Evolutionary conservation across 805 yeast genomes (phyloP).

Genomic region (Yamadazyma laniorum): DNA sequence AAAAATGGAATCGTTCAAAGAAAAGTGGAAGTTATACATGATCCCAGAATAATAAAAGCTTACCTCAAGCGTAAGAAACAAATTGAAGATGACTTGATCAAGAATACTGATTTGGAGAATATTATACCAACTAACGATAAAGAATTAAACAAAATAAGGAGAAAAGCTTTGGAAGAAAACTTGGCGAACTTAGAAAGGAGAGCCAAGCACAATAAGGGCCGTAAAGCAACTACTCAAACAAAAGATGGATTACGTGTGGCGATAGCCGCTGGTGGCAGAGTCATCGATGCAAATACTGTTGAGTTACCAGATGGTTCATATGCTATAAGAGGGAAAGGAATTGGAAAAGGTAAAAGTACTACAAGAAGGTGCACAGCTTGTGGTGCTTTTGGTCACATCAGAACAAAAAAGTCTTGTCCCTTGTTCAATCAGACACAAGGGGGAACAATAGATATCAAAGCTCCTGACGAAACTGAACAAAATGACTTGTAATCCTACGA

Average conservation of each 20-base stretch:
- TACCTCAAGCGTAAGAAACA: slow-evolving; percentile 71
- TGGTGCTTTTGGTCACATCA: slow-evolving; percentile 92
- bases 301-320: slow-evolving; percentile 43
- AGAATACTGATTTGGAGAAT: slow-evolving; percentile 68
- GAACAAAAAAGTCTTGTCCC: slow-evolving; percentile 91
- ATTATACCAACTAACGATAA: slow-evolving; percentile 77
- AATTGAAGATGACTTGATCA: slow-evolving; percentile 51
- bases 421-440: slow-evolving; percentile 46
- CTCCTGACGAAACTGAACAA: not conserved
- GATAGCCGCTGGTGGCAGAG: slow-evolving; percentile 42
- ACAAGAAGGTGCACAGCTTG: slow-evolving; percentile 90
- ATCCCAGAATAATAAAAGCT: slow-evolving; percentile 83
- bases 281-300: slow-evolving; percentile 43
- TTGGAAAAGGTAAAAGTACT: slow-evolving; percentile 68
- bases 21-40: slow-evolving; percentile 71
- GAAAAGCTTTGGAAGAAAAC: slow-evolving; percentile 76
- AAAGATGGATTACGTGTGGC: slow-evolving; percentile 38
- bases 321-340: slow-evolving; percentile 61
- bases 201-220: slow-evolving; percentile 34
- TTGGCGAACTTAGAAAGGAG: slow-evolving; percentile 80
- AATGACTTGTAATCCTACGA: not conserved
- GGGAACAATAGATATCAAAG: slow-evolving; percentile 6
- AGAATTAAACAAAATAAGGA: slow-evolving; percentile 74
- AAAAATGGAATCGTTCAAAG: slow-evolving; percentile 84
- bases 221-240: slow-evolving; percentile 17